Percentiles rank a stretch among this genome's conserved stretches.
Conservation (phyloP, 352 stramenopile genomes). For the Pythium dissotocum region DNA sequence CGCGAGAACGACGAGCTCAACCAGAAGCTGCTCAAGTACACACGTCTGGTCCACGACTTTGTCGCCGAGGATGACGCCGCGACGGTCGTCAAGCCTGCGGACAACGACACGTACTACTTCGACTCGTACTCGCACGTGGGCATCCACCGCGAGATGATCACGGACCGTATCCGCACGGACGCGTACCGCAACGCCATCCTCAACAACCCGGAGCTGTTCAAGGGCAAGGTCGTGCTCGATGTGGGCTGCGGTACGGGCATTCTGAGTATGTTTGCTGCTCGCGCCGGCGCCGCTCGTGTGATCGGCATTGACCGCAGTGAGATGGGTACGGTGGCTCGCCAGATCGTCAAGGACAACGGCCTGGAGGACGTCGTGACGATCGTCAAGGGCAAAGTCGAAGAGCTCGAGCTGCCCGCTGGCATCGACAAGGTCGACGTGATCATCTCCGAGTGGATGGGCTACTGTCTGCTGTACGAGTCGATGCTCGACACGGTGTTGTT, state of each 20-base stretch:
- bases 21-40: conserved; percentile 74
- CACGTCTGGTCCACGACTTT: conserved; percentile 65
- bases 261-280: conserved; percentile 96
- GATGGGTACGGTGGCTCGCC: conserved; percentile 92
- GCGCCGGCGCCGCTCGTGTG: conserved; percentile 89
- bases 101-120: conserved; percentile 96
- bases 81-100: conserved; percentile 32
- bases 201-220: conserved; percentile 96
- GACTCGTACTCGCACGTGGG: conserved; percentile 98
- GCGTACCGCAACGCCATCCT: conserved; percentile 98
- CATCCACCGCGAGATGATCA: conserved; percentile 97
- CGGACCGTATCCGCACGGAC: conserved; percentile 92
- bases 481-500: conserved; percentile 98
- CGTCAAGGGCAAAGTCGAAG: conserved; percentile 94
- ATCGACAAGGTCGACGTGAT: conserved; percentile 97
- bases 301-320: conserved; percentile 95
- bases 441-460: conserved; percentile 99
- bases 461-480: conserved; percentile 97
- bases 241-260: conserved; percentile 98
- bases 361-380: conserved; percentile 92
- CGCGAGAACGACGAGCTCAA: conserved; percentile 76
- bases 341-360: conserved; percentile 95
- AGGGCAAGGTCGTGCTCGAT: conserved; percentile 97
- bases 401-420: conserved; percentile 85
- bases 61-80: conserved; percentile 64